Evolutionary conservation across 148 eudicot genomes (phyloP), one percentile per base, ranked within the genome.

Genomic region (Camellia lanceoleosa): DNA sequence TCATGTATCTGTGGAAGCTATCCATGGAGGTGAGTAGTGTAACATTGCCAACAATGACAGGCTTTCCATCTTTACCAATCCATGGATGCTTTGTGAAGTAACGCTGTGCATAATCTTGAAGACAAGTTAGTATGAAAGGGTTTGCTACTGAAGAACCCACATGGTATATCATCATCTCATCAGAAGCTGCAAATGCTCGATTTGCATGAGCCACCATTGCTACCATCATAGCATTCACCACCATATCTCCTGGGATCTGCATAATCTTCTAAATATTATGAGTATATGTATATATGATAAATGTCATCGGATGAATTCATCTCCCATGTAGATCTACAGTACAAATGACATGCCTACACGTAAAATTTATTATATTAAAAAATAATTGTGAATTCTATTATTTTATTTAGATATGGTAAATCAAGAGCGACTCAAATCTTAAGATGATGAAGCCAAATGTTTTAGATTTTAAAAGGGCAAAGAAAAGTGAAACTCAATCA

Each of bases 231-330:
- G 91, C 82, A 59, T 90, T 88, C 19, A 81, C 90, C 79, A 89
- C 92, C 86, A 89, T 87, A 70, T 89, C 92, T 47, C 80, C 92
- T 19, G 90, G 92, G 54, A 87, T 85, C 90, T 87, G 83, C 73
- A 44, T 72, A 20, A 20, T 23, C 61, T 18, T 20, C 44, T 19
- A 46, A 70, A 47, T 43, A 51, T 14, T 46, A 30, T 30, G 38
- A 30, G 38, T 19, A 77, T 58, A 19, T 15, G 7, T 43, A 70
- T n/a, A 46, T 18, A n/a, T n/a, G 3, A 43, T 16, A 68, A 5
- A 38, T 42, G 2, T n/a, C 1, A 23, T 65, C 7, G 20, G n/a
- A 4, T 68, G 51, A 43, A 30, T 30, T 30, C 38, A 30, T 30
- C 38, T 30, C 38, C 38, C 38, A 30, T 30, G 38, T 30, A 30